Conservation (phyloP, 108 stramenopile species). For the Cylindrotheca closterium region DNA sequence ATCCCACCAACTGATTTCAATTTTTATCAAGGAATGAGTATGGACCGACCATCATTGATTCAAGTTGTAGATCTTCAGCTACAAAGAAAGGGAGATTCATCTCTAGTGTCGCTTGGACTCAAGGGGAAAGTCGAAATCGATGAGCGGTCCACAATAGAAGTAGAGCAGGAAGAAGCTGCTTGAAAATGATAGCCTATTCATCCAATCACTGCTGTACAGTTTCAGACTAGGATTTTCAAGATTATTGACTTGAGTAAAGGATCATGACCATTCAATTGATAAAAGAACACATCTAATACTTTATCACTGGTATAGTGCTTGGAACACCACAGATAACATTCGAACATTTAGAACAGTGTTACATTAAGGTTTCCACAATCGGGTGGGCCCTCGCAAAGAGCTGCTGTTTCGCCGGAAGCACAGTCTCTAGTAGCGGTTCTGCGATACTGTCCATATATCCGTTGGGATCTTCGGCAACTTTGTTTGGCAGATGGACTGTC, state of each 20-base stretch:
- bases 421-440: slow-evolving; percentile 60
- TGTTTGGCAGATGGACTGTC: slow-evolving; percentile 46
- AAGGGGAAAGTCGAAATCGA: slow-evolving; percentile 36
- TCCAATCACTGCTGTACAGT: not conserved
- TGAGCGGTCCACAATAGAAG: slow-evolving; percentile 16
- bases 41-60: slow-evolving; percentile 59
- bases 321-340: too few relatives aligned
- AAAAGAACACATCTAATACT: too few relatives aligned
- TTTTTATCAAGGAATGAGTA: slow-evolving; percentile 65
- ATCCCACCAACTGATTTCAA: slow-evolving; percentile 31
- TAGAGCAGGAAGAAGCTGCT: slow-evolving; percentile 5
- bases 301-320: too few relatives aligned
- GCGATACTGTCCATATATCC: slow-evolving; percentile 73
- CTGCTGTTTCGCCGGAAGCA: slow-evolving; percentile 63
- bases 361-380: slow-evolving; percentile 76
- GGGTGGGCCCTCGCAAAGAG: slow-evolving; percentile 65
- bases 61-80: slow-evolving; percentile 29
- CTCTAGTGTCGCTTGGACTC: slow-evolving; percentile 19
- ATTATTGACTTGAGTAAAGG: not conserved
- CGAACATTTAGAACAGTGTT: too few relatives aligned
- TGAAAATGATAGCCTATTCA: not conserved
- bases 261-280: too few relatives aligned
- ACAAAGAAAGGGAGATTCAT: not conserved
- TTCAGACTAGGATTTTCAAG: not conserved
- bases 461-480: slow-evolving; percentile 61